These are phyloP conservation scores for Candida takata DNA, from an alignment of 805 yeast genomes.

Conservation along the genomic window DNA sequence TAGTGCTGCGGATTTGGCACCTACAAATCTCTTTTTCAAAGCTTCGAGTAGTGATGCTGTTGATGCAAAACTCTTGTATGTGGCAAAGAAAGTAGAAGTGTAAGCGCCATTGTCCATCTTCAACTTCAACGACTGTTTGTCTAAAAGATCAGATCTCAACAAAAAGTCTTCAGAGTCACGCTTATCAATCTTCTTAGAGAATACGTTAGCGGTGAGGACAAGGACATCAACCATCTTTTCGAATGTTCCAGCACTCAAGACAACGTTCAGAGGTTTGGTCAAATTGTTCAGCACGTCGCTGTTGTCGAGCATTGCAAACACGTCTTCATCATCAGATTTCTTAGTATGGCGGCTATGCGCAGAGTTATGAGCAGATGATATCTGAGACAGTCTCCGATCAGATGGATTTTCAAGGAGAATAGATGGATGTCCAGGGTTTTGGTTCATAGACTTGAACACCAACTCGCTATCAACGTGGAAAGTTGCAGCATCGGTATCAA, in stretches of 20 bases:
- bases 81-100: constrained; percentile 62
- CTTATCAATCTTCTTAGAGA: constrained; percentile 35
- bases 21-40: constrained; percentile 47
- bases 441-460: constrained; percentile 46
- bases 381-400: constrained; percentile 32
- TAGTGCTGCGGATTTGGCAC: constrained; percentile 55
- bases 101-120: constrained; percentile 59
- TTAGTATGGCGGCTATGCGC: too few relatives aligned
- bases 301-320: constrained; percentile 28
- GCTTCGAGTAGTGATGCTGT: constrained; percentile 46
- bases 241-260: constrained; percentile 60
- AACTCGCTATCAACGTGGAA: constrained; percentile 50
- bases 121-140: constrained; percentile 36
- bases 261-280: constrained; percentile 34
- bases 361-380: constrained; percentile 24
- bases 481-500: constrained; percentile 52
- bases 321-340: constrained; percentile 21
- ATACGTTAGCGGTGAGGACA: constrained; percentile 63
- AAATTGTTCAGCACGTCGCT: constrained; percentile 20
- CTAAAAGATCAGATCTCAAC: constrained; percentile 27
- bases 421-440: constrained; percentile 32
- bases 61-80: constrained; percentile 60
- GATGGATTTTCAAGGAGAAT: constrained; percentile 41
- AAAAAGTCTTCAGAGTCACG: constrained; percentile 37
- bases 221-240: constrained; percentile 75